Evolutionary conservation across 768 basidiomycete species (phyloP), one percentile per base, ranked within the genome.

Genomic region (Galerina marginata): DNA sequence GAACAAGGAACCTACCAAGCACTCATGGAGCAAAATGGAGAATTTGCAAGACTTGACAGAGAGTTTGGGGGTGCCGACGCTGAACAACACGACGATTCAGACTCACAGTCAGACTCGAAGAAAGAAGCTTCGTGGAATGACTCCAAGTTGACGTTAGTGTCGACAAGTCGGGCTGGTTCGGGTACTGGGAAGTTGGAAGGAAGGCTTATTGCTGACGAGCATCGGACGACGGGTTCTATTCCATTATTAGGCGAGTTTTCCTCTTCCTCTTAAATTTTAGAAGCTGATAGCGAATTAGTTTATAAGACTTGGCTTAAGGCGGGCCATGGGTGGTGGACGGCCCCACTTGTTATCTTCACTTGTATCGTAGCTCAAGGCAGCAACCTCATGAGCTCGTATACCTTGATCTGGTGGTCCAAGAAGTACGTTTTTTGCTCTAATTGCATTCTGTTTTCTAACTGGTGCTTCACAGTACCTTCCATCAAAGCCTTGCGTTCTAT

Each of bases 351-450:
- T 12, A 6, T 87, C 2, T 37, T 85, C 1, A 77, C 79, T 38
- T 78, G 83, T 36, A 11, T 84, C 6, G 61, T 87, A 20, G 88
- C 89, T 85, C 88, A 88, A 74, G 82, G 75, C 16, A 82, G 81
- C 56, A 81, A 83, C 65, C 81, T 89, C 54, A 70, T 87, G 65
- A 88, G 85, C 63, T 82, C 84, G 54, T 89, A 90, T 61, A 87
- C 86, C 47, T 75, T 92, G 14, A 84, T 90, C n/a, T 91, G 86
- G 84, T 89, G 90, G 90, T 83, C 90, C 67, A 78, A 75, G 42
- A 80, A 88, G 84, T 86, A 48, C 50, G 80, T 74, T 12, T 20
- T 47, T 29, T 38, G 0, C n/a, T 29, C 26, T 1, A 23, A 25
- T 6, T 33, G 12, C 25, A 12, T 40, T 14, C 20, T 12, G 2